Conservation (phyloP, 2,329 filamentous ascomycete species). For the Apiospora hydei region DNA sequence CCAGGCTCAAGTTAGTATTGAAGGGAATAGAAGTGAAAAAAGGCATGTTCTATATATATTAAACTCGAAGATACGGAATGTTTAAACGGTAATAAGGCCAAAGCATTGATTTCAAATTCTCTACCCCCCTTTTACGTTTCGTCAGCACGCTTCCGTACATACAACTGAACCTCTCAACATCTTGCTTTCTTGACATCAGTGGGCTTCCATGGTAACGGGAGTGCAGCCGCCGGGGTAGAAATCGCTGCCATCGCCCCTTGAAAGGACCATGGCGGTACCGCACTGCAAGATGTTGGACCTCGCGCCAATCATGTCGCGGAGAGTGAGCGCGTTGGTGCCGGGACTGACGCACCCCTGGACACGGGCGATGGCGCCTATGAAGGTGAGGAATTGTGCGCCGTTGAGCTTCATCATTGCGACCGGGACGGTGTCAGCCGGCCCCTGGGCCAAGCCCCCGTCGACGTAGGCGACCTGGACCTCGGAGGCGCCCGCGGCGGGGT, state of each 20-base stretch:
- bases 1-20: neutral
- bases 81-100: no score
- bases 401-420: neutral
- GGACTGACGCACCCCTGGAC: neutral
- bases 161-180: neutral
- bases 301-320: neutral
- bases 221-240: no score
- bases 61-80: no score
- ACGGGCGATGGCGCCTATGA: no score
- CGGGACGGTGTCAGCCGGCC: no score
- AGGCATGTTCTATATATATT: no score
- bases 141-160: no score
- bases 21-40: neutral
- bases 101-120: neutral
- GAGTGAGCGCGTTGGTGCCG: neutral
- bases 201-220: neutral
- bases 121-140: neutral
- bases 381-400: neutral
- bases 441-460: no score
- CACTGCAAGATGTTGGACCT: neutral
- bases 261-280: neutral
- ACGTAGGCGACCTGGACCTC: no score
- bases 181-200: neutral
- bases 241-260: neutral
- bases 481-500: no score